Evolutionary conservation across 139 green algal species (phyloP), one percentile per base, ranked within the genome.

Genomic region (Pleodorina starrii): DNA sequence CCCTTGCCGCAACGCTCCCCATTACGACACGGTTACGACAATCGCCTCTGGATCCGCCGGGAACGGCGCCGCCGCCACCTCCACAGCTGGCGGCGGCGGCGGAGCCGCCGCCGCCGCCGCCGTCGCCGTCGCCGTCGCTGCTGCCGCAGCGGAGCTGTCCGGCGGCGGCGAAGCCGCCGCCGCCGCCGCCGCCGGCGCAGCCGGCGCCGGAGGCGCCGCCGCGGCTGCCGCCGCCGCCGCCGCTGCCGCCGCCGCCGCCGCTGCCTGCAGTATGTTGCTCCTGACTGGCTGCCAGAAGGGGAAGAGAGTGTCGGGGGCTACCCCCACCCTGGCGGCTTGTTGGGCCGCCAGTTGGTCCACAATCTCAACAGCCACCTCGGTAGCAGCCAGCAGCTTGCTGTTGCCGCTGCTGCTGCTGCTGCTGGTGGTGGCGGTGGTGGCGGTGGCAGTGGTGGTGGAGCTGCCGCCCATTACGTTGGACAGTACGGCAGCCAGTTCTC

Each of bases 401-500:
- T 23, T 73, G 63, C 63, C 35, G 63, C 23, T 59, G 40, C 11
- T 80, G 12, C 40, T 54, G 40, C 35, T 80, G 43, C 40, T 80
- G 72, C 40, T 32, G 21, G 40, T 16, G 25, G 10, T 59, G 72
- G 21, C 40, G 42, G 19, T 80, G 40, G 14, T 57, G 42, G 21
- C 21, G 21, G 12, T 5, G 63, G 21, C n/a, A 74, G 4, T 66
- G 54, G 21, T 21, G 77, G 16, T 71, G 77, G 0, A 5, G 10
- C 1, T 21, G 63, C 79, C 82, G 80, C 90, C 88, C 36, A 80
- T 59, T 23, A 94, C 72, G 5, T 68, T 40, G 0, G 50, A 5
- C 48, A 97, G 90, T 23, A 90, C 92, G 16, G 78, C 50, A 78
- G 92, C 88, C 63, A 97, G 90, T 92, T 97, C 94, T 12, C 83